Evolutionary conservation across 495 filamentous ascomycete genomes (phyloP), one percentile per base, ranked within the genome.

Genomic region (Cercophora samala): DNA sequence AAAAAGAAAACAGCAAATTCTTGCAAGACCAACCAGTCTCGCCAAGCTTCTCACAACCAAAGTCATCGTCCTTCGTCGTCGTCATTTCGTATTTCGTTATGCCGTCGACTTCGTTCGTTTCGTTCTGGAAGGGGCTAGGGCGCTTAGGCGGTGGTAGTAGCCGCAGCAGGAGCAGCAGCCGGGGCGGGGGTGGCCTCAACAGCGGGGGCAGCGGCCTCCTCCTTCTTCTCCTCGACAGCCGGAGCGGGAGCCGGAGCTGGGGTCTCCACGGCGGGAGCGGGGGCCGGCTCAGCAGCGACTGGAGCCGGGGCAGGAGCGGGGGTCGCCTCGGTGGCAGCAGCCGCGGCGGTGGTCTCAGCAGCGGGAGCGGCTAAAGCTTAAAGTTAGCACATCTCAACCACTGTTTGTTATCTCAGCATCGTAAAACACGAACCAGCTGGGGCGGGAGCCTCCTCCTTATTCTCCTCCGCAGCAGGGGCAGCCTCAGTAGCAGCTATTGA

Each of bases 181-280:
- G 55, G 19, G 22, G 65, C 61, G 22, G 66, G 66, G 3, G 70
- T 51, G 22, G 68, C 53, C 53, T 68, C 60, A 17, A 68, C 25
- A 25, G 67, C 66, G 9, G 71, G 59, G n/a, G 68, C 42, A 21
- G 68, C 68, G 9, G 70, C 6, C 4, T 63, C 68, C 56, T 70
- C 69, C 68, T 70, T 58, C 67, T 71, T 64, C 59, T 70, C 62
- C 67, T 70, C 70, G 26, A 53, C 59, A 46, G 66, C 54, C 19
- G 65, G 56, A 18, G 66, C 54, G 24, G 65, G 54, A 13, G 66
- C 42, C 3, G 63, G n/a, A 11, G 69, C 59, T 0, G 64, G 51
- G 19, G 73, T 60, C 42, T 68, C 54, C 21, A 19, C 59, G 24
- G 62, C 65, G 42, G 65, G 13, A 8, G 68, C 24, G 25, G 62